Evolutionary conservation across 352 stramenopile genomes (phyloP).

Genomic region (Thraustochytrium striatum): DNA sequence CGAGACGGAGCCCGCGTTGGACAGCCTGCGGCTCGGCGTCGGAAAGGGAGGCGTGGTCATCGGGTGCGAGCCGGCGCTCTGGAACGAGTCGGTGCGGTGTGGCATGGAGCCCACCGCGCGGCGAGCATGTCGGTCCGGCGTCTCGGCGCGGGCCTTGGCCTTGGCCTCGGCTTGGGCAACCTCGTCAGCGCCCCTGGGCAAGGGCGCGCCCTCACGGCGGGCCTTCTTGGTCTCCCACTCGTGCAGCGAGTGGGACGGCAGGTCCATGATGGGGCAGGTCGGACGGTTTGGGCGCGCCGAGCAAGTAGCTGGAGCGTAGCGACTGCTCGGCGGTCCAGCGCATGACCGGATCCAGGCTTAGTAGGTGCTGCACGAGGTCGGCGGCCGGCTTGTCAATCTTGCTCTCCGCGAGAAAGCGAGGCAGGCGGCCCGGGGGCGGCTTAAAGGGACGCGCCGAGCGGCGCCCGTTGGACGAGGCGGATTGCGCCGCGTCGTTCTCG

Average conservation of each 20-base stretch:
- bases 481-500: neutral
- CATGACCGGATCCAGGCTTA: neutral
- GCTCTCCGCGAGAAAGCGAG: neutral
- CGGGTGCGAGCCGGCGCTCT: too few species aligned
- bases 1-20: too few species aligned
- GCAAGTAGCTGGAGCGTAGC: conserved; percentile 1
- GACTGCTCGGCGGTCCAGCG: conserved; percentile 29
- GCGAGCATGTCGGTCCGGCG: too few species aligned
- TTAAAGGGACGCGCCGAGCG: neutral
- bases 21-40: too few species aligned
- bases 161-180: too few species aligned
- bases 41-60: too few species aligned
- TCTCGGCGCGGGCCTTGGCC: too few species aligned
- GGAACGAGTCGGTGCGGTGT: too few species aligned
- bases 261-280: neutral
- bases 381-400: neutral
- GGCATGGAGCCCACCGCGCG: too few species aligned
- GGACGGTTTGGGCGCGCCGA: neutral
- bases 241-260: neutral
- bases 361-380: neutral
- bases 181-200: too few species aligned
- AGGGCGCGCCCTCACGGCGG: neutral
- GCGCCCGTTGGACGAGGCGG: neutral
- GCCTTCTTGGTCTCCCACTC: conserved; percentile 44
- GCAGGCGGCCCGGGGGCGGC: conserved; percentile 3